phyloP scores from a whole-genome alignment of 179 eudicot genomes.

The Spergularia azorica region DNA sequence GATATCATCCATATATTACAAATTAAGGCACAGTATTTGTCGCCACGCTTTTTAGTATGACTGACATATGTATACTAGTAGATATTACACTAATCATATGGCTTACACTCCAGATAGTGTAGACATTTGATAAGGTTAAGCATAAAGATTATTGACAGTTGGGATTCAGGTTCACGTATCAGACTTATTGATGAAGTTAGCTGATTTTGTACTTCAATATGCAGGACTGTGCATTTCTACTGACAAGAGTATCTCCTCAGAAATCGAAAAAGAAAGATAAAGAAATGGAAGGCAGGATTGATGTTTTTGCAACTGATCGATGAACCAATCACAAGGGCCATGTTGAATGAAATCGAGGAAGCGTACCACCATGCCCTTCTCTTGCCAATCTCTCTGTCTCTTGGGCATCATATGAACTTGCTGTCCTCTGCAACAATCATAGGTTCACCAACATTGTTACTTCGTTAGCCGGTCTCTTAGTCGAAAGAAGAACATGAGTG shows the following conservation, averaged over 20 bases:
- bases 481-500: background rate
- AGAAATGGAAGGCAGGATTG: background rate
- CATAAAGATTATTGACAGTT: background rate
- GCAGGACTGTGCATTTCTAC: background rate
- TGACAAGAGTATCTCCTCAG: background rate
- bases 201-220: background rate
- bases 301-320: background rate
- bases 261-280: background rate
- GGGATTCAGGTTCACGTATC: background rate
- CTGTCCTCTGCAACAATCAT: conserved; percentile 35
- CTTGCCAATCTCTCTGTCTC: conserved; percentile 48
- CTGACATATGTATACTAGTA: background rate
- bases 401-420: conserved; percentile 46
- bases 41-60: background rate
- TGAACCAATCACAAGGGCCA: conserved; percentile 41
- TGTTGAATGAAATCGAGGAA: conserved; percentile 43
- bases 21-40: background rate
- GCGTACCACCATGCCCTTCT: conserved; percentile 44
- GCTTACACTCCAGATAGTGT: background rate
- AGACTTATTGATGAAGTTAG: background rate
- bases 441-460: background rate
- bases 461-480: background rate
- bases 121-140: background rate
- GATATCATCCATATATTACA: background rate
- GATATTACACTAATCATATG: background rate